Evolutionary conservation across 176 grass and related monocot genomes (phyloP).

Genomic region (Guadua angustifolia): DNA sequence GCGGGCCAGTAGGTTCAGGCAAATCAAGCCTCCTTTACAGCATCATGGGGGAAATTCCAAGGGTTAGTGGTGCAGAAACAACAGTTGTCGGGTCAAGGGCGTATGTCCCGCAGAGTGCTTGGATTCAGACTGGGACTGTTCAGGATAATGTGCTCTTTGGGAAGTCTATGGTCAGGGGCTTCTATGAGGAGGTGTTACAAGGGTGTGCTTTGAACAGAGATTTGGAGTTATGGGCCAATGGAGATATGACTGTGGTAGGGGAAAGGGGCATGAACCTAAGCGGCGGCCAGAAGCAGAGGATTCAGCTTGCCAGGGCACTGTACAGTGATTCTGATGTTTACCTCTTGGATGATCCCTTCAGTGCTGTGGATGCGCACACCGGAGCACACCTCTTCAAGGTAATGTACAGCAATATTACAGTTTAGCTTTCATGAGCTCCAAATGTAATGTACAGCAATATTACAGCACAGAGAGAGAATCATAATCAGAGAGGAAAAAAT

Average conservation of each 20-base stretch:
- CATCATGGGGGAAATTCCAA: conserved; percentile 77
- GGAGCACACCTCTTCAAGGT: conserved; percentile 85
- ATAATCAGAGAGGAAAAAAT: conserved; percentile 8
- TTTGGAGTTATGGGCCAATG: conserved; percentile 67
- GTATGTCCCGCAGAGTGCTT: conserved; percentile 71
- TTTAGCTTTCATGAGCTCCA: conserved; percentile 18
- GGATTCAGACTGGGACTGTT: conserved; percentile 83
- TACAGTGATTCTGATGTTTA: conserved; percentile 76
- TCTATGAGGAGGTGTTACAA: conserved; percentile 74
- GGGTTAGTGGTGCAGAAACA: conserved; percentile 54
- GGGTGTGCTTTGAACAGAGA: conserved; percentile 84
- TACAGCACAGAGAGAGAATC: background rate
- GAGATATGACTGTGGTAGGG: conserved; percentile 71
- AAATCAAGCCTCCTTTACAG: conserved; percentile 86
- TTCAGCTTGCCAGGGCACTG: conserved; percentile 85
- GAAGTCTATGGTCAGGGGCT: conserved; percentile 62
- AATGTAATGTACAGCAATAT: background rate
- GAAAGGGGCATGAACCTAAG: conserved; percentile 93
- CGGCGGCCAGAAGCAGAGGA: conserved; percentile 95
- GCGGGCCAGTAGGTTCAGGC: conserved; percentile 81
- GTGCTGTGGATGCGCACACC: conserved; percentile 89
- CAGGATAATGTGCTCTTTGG: conserved; percentile 88
- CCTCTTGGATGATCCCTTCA: conserved; percentile 91
- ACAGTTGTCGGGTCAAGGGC: conserved; percentile 57
- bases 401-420: conserved; percentile 12